A percentile compares a stretch with the other conserved stretches of the same genome.
Evolutionary conservation across 768 basidiomycete species (phyloP).

Genomic region (Amanita subjunquillea): DNA sequence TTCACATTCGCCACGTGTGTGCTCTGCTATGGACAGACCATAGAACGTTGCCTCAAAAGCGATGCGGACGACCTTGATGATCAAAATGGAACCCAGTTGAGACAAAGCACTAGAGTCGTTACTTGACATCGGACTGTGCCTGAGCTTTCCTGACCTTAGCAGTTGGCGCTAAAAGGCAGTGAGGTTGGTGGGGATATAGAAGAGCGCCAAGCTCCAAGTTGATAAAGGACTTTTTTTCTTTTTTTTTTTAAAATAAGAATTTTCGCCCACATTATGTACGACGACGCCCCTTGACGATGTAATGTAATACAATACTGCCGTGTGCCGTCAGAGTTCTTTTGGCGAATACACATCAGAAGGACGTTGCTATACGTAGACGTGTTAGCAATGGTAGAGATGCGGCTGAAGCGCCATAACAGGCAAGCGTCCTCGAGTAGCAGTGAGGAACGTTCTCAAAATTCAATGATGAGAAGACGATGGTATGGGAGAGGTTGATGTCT

Average conservation of each 20-base stretch:
- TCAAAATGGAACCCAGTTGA: conserved; percentile 9
- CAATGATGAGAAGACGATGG: too few species aligned
- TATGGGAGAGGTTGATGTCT: too few species aligned
- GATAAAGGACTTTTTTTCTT: background rate
- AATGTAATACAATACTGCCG: too few species aligned
- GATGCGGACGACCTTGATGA: conserved; percentile 10
- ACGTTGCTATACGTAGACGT: too few species aligned
- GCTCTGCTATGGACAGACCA: conserved; percentile 3
- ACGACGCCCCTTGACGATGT: too few species aligned
- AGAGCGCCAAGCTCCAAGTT: background rate
- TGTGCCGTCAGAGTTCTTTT: too few species aligned
- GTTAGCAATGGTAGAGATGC: too few species aligned
- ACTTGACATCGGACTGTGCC: background rate
- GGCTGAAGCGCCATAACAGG: too few species aligned
- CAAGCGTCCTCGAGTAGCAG: too few species aligned
- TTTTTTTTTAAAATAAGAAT: background rate
- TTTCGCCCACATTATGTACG: too few species aligned
- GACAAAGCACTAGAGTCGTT: conserved; percentile 6
- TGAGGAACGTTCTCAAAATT: too few species aligned
- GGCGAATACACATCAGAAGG: too few species aligned
- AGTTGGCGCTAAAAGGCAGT: background rate
- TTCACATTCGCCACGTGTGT: background rate
- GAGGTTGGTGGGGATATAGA: background rate
- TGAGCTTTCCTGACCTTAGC: background rate
- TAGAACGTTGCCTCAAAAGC: conserved; percentile 10